Evolutionary conservation across 2,329 filamentous ascomycete genomes (phyloP).

Genomic region (Trichophyton verrucosum): DNA sequence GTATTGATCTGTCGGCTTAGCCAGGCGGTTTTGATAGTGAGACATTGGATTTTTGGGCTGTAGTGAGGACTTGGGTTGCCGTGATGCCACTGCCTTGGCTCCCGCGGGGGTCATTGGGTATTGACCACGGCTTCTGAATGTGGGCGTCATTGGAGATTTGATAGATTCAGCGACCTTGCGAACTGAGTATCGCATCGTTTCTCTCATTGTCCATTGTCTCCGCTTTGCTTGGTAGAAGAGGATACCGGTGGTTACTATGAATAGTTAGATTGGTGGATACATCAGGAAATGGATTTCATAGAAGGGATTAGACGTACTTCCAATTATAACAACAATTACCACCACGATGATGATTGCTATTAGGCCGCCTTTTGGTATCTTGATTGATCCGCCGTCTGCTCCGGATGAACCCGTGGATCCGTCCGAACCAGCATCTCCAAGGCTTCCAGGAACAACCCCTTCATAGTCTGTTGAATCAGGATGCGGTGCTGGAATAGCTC

Average conservation of each 20-base stretch:
- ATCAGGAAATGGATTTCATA: not conserved
- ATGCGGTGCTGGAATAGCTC: not conserved
- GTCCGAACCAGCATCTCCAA: not conserved
- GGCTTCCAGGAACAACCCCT: not conserved
- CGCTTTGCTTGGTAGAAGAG: conserved; percentile 76
- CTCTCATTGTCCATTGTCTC: conserved; percentile 66
- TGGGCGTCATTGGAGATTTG: conserved; percentile 8
- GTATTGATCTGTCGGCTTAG: not conserved
- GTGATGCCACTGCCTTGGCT: not conserved
- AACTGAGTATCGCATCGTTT: conserved; percentile 57
- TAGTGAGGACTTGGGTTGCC: not conserved
- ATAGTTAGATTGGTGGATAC: conserved; percentile 7
- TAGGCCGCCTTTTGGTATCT: conserved; percentile 55
- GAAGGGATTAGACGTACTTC: conserved; percentile 43
- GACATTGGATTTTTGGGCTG: conserved; percentile 1
- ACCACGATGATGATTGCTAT: conserved; percentile 65
- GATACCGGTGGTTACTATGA: conserved; percentile 48
- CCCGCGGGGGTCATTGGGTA: not conserved
- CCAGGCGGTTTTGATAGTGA: not conserved
- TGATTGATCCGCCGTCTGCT: conserved; percentile 40
- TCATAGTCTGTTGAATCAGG: not conserved
- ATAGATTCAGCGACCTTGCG: conserved; percentile 23
- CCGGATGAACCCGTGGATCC: not conserved
- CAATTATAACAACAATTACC: conserved; percentile 52
- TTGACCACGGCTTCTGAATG: not conserved